Conservation (phyloP, 768 basidiomycete species). For the Xerocomellus chrysenteron region DNA sequence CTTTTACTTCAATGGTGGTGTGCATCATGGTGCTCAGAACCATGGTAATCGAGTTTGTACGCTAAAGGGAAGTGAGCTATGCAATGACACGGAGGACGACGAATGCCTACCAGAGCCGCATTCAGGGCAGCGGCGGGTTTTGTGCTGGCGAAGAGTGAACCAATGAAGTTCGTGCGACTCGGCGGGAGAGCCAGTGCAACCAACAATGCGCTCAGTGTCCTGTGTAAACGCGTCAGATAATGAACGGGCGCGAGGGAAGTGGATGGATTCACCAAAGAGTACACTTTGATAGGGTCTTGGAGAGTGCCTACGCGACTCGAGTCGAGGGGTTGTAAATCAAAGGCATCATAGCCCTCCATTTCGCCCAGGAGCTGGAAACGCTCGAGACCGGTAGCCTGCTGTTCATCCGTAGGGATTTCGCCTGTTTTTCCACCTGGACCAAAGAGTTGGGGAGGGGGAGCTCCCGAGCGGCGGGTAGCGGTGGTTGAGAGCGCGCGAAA, state of each 20-base stretch:
- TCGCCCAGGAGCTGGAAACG: conserved; percentile 91
- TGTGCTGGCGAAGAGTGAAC: conserved; percentile 67
- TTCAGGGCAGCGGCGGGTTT: conserved; percentile 81
- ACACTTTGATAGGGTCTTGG: conserved; percentile 82
- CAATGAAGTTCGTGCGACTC: conserved; percentile 95
- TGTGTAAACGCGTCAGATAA: conserved; percentile 28
- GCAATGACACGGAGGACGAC: not conserved
- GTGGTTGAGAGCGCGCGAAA: conserved; percentile 62
- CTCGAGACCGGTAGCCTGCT: conserved; percentile 95
- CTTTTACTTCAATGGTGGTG: conserved; percentile 43
- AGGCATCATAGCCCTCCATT: conserved; percentile 83
- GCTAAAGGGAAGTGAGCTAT: conserved; percentile 41
- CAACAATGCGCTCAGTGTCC: conserved; percentile 83
- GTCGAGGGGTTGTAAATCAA: conserved; percentile 85
- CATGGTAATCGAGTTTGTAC: conserved; percentile 73
- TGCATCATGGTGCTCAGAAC: conserved; percentile 47
- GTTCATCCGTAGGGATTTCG: conserved; percentile 77
- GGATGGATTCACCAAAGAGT: conserved; percentile 62
- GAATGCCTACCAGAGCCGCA: conserved; percentile 81
- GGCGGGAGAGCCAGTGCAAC: conserved; percentile 92
- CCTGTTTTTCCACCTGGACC: conserved; percentile 73
- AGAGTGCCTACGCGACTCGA: conserved; percentile 85
- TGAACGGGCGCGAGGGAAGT: not conserved
- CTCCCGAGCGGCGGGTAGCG: conserved; percentile 52
- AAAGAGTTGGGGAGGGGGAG: conserved; percentile 63